Base-by-base conservation (phyloP, 495 filamentous ascomycete genomes). In the Chaetomium tenue region DNA sequence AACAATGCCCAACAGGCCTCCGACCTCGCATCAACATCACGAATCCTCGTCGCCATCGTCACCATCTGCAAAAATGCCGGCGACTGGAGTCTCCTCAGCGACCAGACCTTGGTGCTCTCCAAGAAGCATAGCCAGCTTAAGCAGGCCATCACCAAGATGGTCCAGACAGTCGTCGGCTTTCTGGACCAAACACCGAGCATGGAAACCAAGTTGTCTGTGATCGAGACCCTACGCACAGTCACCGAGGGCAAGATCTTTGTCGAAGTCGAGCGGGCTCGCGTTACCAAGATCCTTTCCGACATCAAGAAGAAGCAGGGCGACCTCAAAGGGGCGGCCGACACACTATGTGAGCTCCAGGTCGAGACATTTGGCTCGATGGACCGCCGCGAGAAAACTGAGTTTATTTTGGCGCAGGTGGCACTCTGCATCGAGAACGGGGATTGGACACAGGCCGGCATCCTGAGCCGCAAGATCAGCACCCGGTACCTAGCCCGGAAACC, bases 71-170 rank as follows among this genome's bases (percentile, higher is more conserved):
- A 96, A 79, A 84, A 96, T 75, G 84, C 90, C 61, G 89, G 88
- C 65, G 91, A 98, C 71, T 98, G 94, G 94, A 84, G 83, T 68
- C 78, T 98, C 66, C 84, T 98, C 71, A 98, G 95, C 73, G 94
- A 98, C 78, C 93, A 98, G 77, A 91, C 97, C 63, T 83, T 96
- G 57, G 83, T 97, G 54, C 86, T 98, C 53, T 97, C 93, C 66
- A 98, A 97, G 87, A 98, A 98, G 82, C 94, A 98, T 91, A 90
- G 92, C 70, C 94, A 98, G 80, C 93, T 98, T 77, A 97, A 97
- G 77, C 95, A 97, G 80, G 94, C 94, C 70, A 92, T 90, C 66
- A 98, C 94, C 67, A 93, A 92, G 83, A 98, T 98, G 94, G 94
- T 98, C 50, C 94, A 98, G 82, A 88, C 87, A 58, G 91, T 96